Evolutionary conservation across 352 stramenopile species (phyloP), one percentile per base, ranked within the genome.

Genomic region (Phytophthora citrophthora): DNA sequence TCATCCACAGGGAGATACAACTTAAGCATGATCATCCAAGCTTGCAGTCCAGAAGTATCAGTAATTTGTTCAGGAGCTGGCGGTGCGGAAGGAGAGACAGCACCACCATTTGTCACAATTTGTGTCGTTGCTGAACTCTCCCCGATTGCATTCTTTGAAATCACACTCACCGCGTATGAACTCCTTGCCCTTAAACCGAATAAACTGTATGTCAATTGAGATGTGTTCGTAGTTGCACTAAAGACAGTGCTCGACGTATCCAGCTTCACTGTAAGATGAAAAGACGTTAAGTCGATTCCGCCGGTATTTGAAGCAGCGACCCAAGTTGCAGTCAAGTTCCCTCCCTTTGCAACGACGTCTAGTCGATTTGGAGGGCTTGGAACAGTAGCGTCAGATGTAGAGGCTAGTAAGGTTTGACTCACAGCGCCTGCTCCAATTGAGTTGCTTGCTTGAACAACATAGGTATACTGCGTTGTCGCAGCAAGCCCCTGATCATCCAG

Each of bases 381-480:
- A 20, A 56, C 4, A 3, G 62, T 68, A 38, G 79, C 60, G 2
- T n/a, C 16, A 16, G 48, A 39, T 11, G 81, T 87, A 5, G 18
- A 41, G 1, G 53, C 73, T 3, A 58, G 11, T 1, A 89, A n/a
- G 2, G 39, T 34, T 15, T 76, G 56, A 59, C 76, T 89, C 9
- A 53, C 29, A 1, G 53, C 15, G 5, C 79, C 67, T 3, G 44
- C 15, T 4, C 77, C 82, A 31, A 83, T 61, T 0, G 50, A 62
- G 44, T 88, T 91, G 1, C 23, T 55, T 2, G 79, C 76, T 12
- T 70, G 70, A 23, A 88, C 68, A 15, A 59, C 47, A 47, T 91
- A 89, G 1, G 59, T 27, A 47, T 89, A 87, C 5, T 70, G 31
- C 13, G 65, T 68, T 6, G 61, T 38, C 0, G 76, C 67, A 5